Base-by-base conservation (phyloP, 352 stramenopile genomes). In the Phytopythium litorale region DNA sequence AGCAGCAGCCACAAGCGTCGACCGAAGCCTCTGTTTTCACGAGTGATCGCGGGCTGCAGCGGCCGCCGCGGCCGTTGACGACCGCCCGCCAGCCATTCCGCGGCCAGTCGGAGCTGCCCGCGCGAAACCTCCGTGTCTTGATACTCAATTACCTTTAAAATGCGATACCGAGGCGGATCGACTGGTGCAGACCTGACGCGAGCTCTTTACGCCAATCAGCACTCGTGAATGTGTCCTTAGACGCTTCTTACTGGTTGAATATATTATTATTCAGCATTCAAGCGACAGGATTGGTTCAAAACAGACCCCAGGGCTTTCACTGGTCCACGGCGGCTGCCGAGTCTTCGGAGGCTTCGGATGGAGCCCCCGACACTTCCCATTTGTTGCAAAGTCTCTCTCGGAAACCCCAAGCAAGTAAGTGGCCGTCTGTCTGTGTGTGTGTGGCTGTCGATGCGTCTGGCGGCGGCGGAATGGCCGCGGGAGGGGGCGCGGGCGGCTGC, bases 331-430 rank as follows among this genome's bases (percentile, higher is more conserved):
- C 66, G 63, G 56, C 62, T 59, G 35, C 58, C 49, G 33, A 35
- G 32, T 9, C 19, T 45, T 25, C 33, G 48, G 13, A 16, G 23
- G 18, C 45, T 7, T 9, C n/a, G 16, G 18, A 32, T 35, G 43
- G 28, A 30, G 28, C 15, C 19, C 7, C 25, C 7, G 0, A 25
- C 48, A 59, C 58, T 67, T 70, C 67, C 67, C 75, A 80, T 83
- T 88, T 91, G 84, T 93, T 93, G 84, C 84, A 90, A 88, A 90
- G 79, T 87, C 85, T 76, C 76, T 89, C 81, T 88, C 78, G 52
- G 35, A 58, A 56, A 56, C 48, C 33, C 49, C 58, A 69, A 80
- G 75, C 78, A 92, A 91, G 84, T 93, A 93, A 75, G 84, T 93
- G 60, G 51, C 43, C n/a, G n/a, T n/a, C n/a, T n/a, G n/a, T n/a